Percentiles rank a stretch among this genome's conserved stretches.
Evolutionary conservation across 495 filamentous ascomycete genomes (phyloP).

Genomic region (Staphylotrichum longicolle): DNA sequence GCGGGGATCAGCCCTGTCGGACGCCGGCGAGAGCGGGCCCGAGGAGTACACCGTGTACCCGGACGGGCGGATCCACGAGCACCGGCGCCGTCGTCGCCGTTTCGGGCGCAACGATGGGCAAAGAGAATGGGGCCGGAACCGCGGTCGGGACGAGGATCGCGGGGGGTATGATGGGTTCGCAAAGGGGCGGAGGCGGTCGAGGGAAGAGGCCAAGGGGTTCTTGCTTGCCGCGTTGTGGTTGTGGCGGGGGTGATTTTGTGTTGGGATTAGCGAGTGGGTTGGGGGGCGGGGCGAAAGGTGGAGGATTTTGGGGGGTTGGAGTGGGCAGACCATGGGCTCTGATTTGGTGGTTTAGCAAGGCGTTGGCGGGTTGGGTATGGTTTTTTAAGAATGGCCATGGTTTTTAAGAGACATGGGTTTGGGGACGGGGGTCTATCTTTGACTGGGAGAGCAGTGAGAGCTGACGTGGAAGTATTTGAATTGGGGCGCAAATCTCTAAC

Average conservation of each 20-base stretch:
- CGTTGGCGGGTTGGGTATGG: too few relatives aligned
- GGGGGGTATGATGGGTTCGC: not conserved
- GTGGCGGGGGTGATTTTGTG: conserved; percentile 12
- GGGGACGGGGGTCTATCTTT: too few relatives aligned
- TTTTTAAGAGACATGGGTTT: too few relatives aligned
- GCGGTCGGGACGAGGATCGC: not conserved
- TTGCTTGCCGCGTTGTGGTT: conserved; percentile 10
- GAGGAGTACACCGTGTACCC: conserved; percentile 18
- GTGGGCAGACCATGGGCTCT: not conserved
- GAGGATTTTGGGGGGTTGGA: not conserved
- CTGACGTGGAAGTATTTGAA: too few relatives aligned
- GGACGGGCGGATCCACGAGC: conserved; percentile 7
- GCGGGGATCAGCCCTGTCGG: too few relatives aligned
- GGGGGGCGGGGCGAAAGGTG: not conserved
- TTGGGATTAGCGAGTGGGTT: not conserved
- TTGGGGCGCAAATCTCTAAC: too few relatives aligned
- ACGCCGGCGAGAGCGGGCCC: not conserved
- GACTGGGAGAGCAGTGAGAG: too few relatives aligned
- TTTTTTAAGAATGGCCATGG: too few relatives aligned
- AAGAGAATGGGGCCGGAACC: not conserved
- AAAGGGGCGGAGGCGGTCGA: not conserved
- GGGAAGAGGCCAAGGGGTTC: conserved; percentile 9
- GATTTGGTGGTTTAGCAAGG: not conserved
- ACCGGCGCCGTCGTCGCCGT: not conserved
- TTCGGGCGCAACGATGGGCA: not conserved